Evolutionary conservation across 331 rosid species (phyloP), one percentile per base, ranked within the genome.

Genomic region (Malus hybrid): DNA sequence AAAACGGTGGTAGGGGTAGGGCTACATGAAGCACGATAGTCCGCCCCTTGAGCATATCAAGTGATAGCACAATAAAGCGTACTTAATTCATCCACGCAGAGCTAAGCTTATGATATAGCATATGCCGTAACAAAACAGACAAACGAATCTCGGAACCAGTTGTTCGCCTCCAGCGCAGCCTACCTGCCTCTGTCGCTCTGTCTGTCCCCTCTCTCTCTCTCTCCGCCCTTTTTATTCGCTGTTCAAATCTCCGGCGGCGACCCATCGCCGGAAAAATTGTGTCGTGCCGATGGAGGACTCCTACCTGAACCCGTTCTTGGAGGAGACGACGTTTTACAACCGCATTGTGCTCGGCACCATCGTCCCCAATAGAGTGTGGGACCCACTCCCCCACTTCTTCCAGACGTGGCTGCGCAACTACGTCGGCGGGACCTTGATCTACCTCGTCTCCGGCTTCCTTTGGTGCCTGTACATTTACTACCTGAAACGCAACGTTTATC

Each of bases 361-460:
- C 20, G 77, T 94, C 72, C 97, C 97, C 0, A 52, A 33, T 2
- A 1, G 10, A 12, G 2, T 60, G 79, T 90, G 91, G 89, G 81
- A 46, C 71, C 89, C 91, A 44, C 86, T 94, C 29, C 97, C 97
- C 1, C 95, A 80, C 70, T 87, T 92, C 75, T 12, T 83, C 52
- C 99, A 88, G 80, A 79, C 92, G 0, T 94, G 99, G 99, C 86
- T 94, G 18, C 91, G 97, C 13, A 92, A 94, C 84, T 91, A 77
- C 92, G 66, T 94, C 63, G 97, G 91, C 6, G 99, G 95, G 2
- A 63, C 74, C 52, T 67, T 85, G 7, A 66, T 92, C 69, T 94
- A 94, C 87, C 36, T 94, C 50, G 3, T 90, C 68, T 86, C 93
- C 18, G 95, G 92, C 6, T 52, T 90, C 77, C 57, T 92, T 16